Evolutionary conservation across 2,329 filamentous ascomycete genomes (phyloP).

Genomic region (Fonsecaea nubica): DNA sequence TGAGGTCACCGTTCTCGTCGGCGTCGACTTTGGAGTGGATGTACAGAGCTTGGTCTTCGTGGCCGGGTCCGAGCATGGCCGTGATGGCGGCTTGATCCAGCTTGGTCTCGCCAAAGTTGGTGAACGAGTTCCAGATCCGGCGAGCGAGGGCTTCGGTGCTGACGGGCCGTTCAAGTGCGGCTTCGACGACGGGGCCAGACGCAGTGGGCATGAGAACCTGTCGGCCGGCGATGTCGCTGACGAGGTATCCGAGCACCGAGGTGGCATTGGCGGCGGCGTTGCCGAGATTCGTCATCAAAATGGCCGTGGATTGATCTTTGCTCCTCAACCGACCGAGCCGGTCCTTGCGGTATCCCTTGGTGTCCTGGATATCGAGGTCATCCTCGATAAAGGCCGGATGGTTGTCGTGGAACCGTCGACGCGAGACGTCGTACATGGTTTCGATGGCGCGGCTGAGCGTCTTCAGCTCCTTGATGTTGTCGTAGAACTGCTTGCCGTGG

Average conservation of each 20-base stretch:
- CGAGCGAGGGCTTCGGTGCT: slow-evolving; percentile 45
- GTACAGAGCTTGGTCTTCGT: slow-evolving; percentile 41
- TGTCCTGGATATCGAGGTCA: slow-evolving; percentile 32
- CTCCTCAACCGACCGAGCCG: slow-evolving; percentile 15
- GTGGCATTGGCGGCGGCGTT: slow-evolving; percentile 27
- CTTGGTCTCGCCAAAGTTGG: slow-evolving; percentile 35
- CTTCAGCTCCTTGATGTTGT: slow-evolving; percentile 34
- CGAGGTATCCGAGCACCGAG: slow-evolving; percentile 25
- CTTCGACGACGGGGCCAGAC: slow-evolving; percentile 42
- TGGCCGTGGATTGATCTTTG: slow-evolving; percentile 23
- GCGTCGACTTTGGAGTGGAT: slow-evolving; percentile 44
- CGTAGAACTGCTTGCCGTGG: slow-evolving; percentile 33
- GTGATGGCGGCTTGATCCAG: slow-evolving; percentile 42
- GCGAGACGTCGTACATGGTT: slow-evolving; percentile 34
- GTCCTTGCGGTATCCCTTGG: slow-evolving; percentile 28
- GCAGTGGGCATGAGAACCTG: slow-evolving; percentile 35
- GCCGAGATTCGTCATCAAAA: slow-evolving; percentile 29
- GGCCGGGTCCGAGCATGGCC: slow-evolving; percentile 41
- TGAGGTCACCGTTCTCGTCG: slow-evolving; percentile 46
- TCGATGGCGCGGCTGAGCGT: slow-evolving; percentile 28
- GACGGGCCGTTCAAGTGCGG: slow-evolving; percentile 42
- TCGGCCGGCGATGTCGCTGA: slow-evolving; percentile 29
- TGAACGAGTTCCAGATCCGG: slow-evolving; percentile 46
- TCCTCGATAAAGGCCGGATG: slow-evolving; percentile 26
- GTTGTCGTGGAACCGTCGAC: slow-evolving; percentile 22